Conservation (phyloP, 2,329 filamentous ascomycete species). For the Colletotrichum costaricense region DNA sequence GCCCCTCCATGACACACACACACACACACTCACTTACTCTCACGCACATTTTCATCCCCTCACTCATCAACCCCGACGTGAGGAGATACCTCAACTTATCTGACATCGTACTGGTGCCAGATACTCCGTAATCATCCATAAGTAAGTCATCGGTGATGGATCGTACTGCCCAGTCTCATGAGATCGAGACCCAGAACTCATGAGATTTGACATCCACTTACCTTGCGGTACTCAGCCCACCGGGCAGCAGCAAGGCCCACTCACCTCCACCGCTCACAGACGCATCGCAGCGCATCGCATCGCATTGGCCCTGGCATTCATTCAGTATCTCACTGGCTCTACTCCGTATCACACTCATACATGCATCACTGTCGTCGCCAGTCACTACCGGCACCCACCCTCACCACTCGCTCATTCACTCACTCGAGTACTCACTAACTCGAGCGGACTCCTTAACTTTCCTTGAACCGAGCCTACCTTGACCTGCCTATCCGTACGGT, state of each 20-base stretch:
- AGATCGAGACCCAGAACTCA: neutral
- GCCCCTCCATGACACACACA: neutral
- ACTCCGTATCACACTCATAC: too few relatives aligned
- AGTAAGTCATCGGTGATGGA: neutral
- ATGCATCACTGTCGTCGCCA: too few relatives aligned
- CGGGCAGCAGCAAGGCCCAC: neutral
- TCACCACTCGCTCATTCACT: neutral
- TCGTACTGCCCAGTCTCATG: neutral
- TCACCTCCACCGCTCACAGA: neutral
- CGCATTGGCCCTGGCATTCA: constrained; percentile 8
- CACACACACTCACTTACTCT: neutral
- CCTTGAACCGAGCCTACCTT: constrained; percentile 17
- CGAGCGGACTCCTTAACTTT: neutral
- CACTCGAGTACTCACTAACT: too few relatives aligned
- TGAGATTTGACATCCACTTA: neutral
- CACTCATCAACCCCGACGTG: neutral
- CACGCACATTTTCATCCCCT: neutral
- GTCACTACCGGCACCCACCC: too few relatives aligned
- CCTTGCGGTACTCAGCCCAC: neutral
- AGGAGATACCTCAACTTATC: neutral
- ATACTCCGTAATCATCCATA: too few relatives aligned
- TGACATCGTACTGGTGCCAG: neutral
- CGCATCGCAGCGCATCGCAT: constrained; percentile 10
- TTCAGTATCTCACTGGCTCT: neutral
- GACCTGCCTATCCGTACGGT: too few relatives aligned